Base-by-base conservation (phyloP, 495 filamentous ascomycete species). In the Talaromyces ruber region DNA sequence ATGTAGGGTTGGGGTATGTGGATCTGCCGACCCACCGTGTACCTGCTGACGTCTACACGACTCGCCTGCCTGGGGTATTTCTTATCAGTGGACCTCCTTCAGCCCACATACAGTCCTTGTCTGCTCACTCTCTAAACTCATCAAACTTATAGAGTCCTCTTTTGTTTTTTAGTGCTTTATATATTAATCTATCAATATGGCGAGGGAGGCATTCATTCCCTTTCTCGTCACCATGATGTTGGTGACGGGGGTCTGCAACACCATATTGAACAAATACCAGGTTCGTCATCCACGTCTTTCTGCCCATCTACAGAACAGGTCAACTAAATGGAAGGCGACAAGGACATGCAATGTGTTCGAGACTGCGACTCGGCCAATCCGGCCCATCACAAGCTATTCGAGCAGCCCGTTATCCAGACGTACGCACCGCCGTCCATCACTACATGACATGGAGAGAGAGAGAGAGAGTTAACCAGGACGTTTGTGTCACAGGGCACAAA, bases 371-470 rank as follows among this genome's bases (percentile, higher is more conserved):
- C 87, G 56, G 78, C 83, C 6, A 76, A 96, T 71, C 85, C 85
- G n/a, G 82, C 77, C 30, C 65, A 76, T 12, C 69, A 70, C 22
- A 83, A 86, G 58, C 83, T 85, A 24, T 98, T 98, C 74, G 91
- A 96, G 70, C 95, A 98, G 71, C 94, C 94, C 14, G 93, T 98
- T 30, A 87, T 98, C 63, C 94, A 98, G 74, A 98, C 94, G 83
- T 85, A 70, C 59, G 82, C 65, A 28, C 24, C 47, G 24, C 24
- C 47, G 24, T 9, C 12, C 6, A 14, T 54, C 51, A 3, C 24
- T 28, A n/a, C 39, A 5, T 50, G 14, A 57, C 29, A 34, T 34
- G 16, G 25, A 56, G 28, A 29, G n/a, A n/a, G n/a, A n/a, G n/a
- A n/a, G n/a, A n/a, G n/a, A n/a, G n/a, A n/a, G n/a, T n/a, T n/a